phyloP scores from a whole-genome alignment of 2,329 filamentous ascomycete genomes.

The Penicillium sp. region DNA sequence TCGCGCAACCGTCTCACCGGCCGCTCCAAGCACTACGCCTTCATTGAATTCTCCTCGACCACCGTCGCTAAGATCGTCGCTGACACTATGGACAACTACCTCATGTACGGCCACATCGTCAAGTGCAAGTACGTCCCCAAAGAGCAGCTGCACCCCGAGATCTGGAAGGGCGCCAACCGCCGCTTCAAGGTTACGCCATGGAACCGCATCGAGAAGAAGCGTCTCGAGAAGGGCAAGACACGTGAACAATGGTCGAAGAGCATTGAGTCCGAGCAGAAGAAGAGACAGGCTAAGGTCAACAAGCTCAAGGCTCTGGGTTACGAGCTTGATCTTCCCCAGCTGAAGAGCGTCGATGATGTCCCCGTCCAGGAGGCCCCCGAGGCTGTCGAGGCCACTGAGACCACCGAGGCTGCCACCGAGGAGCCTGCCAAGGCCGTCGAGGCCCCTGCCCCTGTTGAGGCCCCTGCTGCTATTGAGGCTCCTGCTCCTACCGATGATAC shows the following conservation, averaged over 20 bases:
- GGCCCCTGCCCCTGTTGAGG: neutral
- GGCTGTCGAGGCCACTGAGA: conserved; percentile 31
- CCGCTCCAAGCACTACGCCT: conserved; percentile 88
- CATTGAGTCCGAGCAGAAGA: conserved; percentile 69
- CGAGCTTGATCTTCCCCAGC: conserved; percentile 69
- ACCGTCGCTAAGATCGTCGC: conserved; percentile 89
- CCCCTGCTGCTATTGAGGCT: conserved; percentile 23
- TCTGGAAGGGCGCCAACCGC: conserved; percentile 88
- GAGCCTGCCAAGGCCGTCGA: conserved; percentile 24
- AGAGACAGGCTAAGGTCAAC: conserved; percentile 65
- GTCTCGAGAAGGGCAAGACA: conserved; percentile 69
- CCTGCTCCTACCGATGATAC: conserved; percentile 30
- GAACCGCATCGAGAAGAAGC: conserved; percentile 78
- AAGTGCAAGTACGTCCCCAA: conserved; percentile 77
- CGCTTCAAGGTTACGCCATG: conserved; percentile 86
- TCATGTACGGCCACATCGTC: conserved; percentile 89
- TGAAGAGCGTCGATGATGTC: conserved; percentile 63
- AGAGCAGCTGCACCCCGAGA: conserved; percentile 72
- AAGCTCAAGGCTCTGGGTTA: conserved; percentile 81
- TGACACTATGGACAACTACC: conserved; percentile 96
- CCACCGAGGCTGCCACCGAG: conserved; percentile 15
- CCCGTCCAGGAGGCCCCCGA: conserved; percentile 41
- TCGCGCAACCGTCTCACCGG: conserved; percentile 92
- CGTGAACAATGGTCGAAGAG: conserved; percentile 76
- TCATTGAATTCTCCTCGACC: conserved; percentile 76